A percentile compares a stretch with the other conserved stretches of the same genome.
phyloP scores from a whole-genome alignment of 805 yeast genomes.

The Nakazawaea populi region DNA sequence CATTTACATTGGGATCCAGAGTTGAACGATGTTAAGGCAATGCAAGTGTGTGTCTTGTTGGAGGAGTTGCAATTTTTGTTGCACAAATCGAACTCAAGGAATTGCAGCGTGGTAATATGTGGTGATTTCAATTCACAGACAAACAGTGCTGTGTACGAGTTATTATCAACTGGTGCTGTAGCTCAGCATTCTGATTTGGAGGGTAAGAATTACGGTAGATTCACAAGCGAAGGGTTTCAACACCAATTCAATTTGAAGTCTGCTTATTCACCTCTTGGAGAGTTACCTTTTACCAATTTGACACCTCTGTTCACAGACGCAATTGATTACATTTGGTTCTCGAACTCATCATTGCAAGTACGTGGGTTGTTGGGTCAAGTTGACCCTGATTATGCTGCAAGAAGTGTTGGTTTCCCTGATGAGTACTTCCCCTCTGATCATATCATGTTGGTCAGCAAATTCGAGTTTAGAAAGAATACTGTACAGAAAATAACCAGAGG shows the following conservation, averaged over 20 bases:
- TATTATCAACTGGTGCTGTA: conserved; percentile 78
- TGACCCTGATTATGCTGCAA: conserved; percentile 69
- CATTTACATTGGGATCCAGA: conserved; percentile 99
- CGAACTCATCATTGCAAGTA: conserved; percentile 74
- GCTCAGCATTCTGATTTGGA: conserved; percentile 73
- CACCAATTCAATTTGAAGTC: conserved; percentile 80
- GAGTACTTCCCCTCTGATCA: conserved; percentile 94
- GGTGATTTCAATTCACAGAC: conserved; percentile 93
- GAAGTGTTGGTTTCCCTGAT: conserved; percentile 88
- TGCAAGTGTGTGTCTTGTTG: conserved; percentile 87
- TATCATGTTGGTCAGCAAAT: conserved; percentile 76
- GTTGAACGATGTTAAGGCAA: conserved; percentile 90
- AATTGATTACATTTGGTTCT: conserved; percentile 94
- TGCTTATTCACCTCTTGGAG: conserved; percentile 79
- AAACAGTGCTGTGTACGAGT: conserved; percentile 88
- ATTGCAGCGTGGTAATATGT: conserved; percentile 57
- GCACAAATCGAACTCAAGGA: conserved; percentile 35
- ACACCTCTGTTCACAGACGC: conserved; percentile 91
- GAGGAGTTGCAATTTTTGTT: conserved; percentile 76
- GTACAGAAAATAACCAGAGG: conserved; percentile 2
- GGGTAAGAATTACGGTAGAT: conserved; percentile 86
- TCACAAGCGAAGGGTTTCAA: conserved; percentile 81
- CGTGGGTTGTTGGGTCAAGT: conserved; percentile 82
- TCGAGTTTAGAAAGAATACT: conserved; percentile 56
- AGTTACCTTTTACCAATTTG: conserved; percentile 89